Evolutionary conservation across 2,329 filamentous ascomycete species (phyloP), one percentile per base, ranked within the genome.

Genomic region (Colletotrichum orbiculare): DNA sequence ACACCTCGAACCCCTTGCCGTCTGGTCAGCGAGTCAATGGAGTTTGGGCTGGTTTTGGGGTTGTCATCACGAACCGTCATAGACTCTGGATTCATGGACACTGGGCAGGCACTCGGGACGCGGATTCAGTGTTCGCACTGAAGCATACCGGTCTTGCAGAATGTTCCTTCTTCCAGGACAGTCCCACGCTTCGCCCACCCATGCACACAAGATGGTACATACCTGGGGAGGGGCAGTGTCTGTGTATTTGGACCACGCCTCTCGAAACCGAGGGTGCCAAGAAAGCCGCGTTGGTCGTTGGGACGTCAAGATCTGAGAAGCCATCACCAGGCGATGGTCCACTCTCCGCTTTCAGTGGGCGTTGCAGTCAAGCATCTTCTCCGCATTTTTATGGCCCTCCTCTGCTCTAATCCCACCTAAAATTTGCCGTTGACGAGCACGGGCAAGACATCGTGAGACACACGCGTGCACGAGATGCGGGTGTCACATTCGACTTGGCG

Each of bases 321-420:
- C 54, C 56, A 60, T 61, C 62, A 25, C 25, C 25, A 52, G 57
- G 58, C 56, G 58, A 62, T 60, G 52, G 62, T 25, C 46, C 57
- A 56, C 46, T 56, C 34, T 62, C 56, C 50, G 35, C 55, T 46
- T 62, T 58, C 53, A 60, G 46, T 41, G 46, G 25, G 45, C 38
- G 46, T 56, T 61, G 50, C 52, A 41, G 39, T 25, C 50, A 50
- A 64, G 50, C 56, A 47, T 50, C 17, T 54, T 60, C 56, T 64
- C 56, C 48, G 56, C 61, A 60, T 60, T 54, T 42, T 50, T 15
- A 49, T 17, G 43, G 39, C 39, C 46, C 38, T 54, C 45, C 50
- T n/a, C 39, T 46, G 4, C 25, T 39, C 42, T 25, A 42, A 45
- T 34, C 45, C 38, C 17, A 54, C 48, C 48, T 15, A 38, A n/a